phyloP scores from a whole-genome alignment of 163 green algal species.

The Chloromonas sp. region DNA sequence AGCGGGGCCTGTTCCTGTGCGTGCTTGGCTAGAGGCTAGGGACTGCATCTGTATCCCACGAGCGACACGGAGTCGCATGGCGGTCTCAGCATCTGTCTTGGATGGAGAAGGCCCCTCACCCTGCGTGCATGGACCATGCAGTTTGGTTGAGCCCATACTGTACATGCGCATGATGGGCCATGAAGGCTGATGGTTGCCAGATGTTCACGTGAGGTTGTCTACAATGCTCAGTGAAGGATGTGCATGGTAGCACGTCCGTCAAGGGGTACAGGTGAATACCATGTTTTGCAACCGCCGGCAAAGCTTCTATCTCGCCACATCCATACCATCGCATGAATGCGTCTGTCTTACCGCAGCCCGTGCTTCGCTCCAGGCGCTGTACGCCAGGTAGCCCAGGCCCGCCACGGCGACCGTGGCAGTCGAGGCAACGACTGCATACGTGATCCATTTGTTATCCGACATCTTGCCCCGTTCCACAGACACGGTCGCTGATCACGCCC shows the following conservation, averaged over 20 bases:
- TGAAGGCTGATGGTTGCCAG: no score
- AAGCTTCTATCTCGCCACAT: neutral
- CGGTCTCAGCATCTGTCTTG: neutral
- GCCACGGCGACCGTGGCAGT: neutral
- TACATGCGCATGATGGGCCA: no score
- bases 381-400: constrained; percentile 7
- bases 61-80: neutral
- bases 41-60: constrained; percentile 11
- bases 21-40: neutral
- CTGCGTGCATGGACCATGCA: no score
- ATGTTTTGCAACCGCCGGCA: no score
- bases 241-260: no score
- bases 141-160: no score
- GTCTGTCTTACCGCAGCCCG: neutral
- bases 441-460: neutral
- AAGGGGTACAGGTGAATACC: no score
- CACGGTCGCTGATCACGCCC: no score
- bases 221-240: neutral
- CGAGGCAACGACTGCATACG: neutral
- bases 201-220: no score
- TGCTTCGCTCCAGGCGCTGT: neutral
- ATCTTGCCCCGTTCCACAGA: neutral
- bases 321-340: neutral
- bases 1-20: neutral
- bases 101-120: no score